Evolutionary conservation across 805 yeast species (phyloP).

Genomic region (Kuraishia ogatae): DNA sequence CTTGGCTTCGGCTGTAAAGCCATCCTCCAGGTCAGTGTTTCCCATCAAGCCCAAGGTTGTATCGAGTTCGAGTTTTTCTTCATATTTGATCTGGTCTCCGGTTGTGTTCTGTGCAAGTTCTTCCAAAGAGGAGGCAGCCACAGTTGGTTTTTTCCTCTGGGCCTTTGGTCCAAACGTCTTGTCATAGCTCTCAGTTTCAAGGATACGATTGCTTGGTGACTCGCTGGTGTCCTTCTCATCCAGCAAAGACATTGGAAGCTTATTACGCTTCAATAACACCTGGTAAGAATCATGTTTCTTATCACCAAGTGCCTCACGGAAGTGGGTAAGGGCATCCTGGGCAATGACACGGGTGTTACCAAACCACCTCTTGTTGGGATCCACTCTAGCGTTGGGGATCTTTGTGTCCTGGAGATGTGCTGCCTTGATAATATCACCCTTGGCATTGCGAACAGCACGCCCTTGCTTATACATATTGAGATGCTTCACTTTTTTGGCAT

Average conservation of each 20-base stretch:
- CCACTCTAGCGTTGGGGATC: constrained; percentile 86
- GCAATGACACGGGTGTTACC: constrained; percentile 96
- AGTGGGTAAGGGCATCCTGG: constrained; percentile 90
- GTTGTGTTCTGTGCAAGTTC: constrained; percentile 60
- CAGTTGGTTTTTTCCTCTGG: constrained; percentile 85
- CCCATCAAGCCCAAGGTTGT: constrained; percentile 80
- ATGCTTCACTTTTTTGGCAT: constrained; percentile 85
- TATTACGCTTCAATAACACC: constrained; percentile 80
- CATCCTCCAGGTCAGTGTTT: constrained; percentile 56
- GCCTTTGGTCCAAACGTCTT: constrained; percentile 91
- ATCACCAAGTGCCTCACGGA: constrained; percentile 89
- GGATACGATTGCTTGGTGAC: constrained; percentile 68
- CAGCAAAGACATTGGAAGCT: constrained; percentile 88
- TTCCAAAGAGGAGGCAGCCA: constrained; percentile 65
- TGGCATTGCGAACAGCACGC: constrained; percentile 74
- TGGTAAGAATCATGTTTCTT: constrained; percentile 76
- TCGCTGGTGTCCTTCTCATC: constrained; percentile 78
- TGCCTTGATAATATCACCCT: constrained; percentile 81
- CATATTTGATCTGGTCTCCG: constrained; percentile 47
- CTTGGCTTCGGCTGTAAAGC: constrained; percentile 83
- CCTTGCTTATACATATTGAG: constrained; percentile 92
- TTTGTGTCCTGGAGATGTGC: constrained; percentile 85
- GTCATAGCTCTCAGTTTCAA: constrained; percentile 81
- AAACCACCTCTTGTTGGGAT: constrained; percentile 96
- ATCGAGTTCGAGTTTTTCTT: constrained; percentile 70